Base-by-base conservation (phyloP, 2,329 filamentous ascomycete genomes). In the Rasamsonia emersonii region DNA sequence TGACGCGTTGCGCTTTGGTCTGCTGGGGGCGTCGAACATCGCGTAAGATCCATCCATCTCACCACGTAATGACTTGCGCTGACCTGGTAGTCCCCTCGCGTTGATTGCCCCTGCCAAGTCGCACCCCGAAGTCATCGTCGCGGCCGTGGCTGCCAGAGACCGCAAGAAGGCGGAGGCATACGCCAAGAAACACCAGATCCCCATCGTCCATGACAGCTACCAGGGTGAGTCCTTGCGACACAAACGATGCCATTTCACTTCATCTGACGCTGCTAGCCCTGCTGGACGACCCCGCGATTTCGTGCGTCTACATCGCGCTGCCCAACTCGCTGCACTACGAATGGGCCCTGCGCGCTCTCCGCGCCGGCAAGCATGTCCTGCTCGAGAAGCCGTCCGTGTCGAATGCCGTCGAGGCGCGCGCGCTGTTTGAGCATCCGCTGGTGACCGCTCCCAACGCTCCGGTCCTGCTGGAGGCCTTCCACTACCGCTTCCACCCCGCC, bases 351-450 rank as follows among this genome's bases (percentile, higher is more conserved):
- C 62, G 63, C 32, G 61, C 68, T 3, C 50, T 75, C 14, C 43
- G 51, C 14, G 62, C 62, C 3, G 66, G 67, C 3, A 75, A 74
- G 40, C 70, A 75, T 41, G 70, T 76, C 13, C 59, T 75, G 0
- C 50, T 74, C 2, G 71, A 75, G 45, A 74, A 74, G 45, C 70
- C 71, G 0, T 58, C 62, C 0, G 59, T 57, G n/a, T 59, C 58
- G 16, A 73, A 70, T 42, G 46, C 53, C 3, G 36, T 30, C 0
- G 67, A 75, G 44, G 69, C 68, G 3, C 44, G 48, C 11, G 39
- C 43, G 0, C 56, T 74, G 10, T 72, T 73, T 45, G 50, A 44
- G 18, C 51, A 54, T 13, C 56, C 59, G 1, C 11, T 41, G 1
- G 16, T 46, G 2, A 43, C 39, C 4, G 30, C 45, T 1, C 47